A percentile compares a stretch with the other conserved stretches of the same genome.
These are phyloP conservation scores for Aureobasidium sp. DNA, from an alignment of 2,329 filamentous ascomycete species.

Conservation along the genomic window DNA sequence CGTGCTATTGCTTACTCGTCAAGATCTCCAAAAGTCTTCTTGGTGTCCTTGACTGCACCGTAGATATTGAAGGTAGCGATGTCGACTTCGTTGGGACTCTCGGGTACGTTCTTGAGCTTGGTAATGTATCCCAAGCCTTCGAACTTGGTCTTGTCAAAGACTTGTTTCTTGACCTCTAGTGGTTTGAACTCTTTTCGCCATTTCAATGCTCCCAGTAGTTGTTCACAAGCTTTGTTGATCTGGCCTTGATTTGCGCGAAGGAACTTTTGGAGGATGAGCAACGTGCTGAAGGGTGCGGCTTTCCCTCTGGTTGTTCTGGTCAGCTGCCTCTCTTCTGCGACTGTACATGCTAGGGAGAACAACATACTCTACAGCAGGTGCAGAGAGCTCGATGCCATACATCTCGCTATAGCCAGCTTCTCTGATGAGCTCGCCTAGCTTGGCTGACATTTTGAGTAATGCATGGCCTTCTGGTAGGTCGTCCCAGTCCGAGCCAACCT, in stretches of 20 bases:
- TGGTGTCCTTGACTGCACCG: slow-evolving; percentile 73
- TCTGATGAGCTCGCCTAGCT: slow-evolving; percentile 51
- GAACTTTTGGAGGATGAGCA: slow-evolving; percentile 86
- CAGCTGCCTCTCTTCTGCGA: too few relatives aligned
- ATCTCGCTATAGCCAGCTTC: slow-evolving; percentile 64
- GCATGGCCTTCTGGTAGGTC: slow-evolving; percentile 23
- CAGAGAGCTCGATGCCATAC: slow-evolving; percentile 68
- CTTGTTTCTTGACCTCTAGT: slow-evolving; percentile 52
- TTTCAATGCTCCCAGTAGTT: slow-evolving; percentile 69
- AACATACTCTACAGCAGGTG: slow-evolving; percentile 22
- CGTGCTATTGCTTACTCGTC: slow-evolving; percentile 55
- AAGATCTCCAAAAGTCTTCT: slow-evolving; percentile 72
- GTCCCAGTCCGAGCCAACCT: slow-evolving; percentile 17
- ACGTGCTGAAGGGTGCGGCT: slow-evolving; percentile 57
- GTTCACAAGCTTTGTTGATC: slow-evolving; percentile 63
- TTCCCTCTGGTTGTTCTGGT: background rate
- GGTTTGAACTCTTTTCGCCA: slow-evolving; percentile 78
- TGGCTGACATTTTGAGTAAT: slow-evolving; percentile 47
- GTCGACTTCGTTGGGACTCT: slow-evolving; percentile 49
- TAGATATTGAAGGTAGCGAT: slow-evolving; percentile 92
- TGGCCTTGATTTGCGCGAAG: slow-evolving; percentile 82
- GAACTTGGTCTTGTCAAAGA: slow-evolving; percentile 64
- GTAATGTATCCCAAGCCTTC: slow-evolving; percentile 74
- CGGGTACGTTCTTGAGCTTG: slow-evolving; percentile 51
- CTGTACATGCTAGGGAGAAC: slow-evolving; percentile 23